Evolutionary conservation across 352 stramenopile species (phyloP), one percentile per base, ranked within the genome.

Genomic region (Phytophthora sansomeana): DNA sequence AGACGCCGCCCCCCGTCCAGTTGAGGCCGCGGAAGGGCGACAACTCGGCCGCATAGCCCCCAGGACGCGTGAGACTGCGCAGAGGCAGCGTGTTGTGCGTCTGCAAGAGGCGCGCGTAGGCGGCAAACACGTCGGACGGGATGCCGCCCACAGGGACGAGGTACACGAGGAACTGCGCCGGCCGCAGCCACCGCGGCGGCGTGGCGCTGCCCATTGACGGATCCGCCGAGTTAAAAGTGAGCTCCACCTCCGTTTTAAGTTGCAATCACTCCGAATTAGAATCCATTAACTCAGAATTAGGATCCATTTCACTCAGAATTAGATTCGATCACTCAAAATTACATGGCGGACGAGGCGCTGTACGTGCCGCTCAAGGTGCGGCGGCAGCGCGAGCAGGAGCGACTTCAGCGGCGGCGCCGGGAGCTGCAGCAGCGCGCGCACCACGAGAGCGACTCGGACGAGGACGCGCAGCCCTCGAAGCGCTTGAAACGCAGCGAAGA

Each of bases 341-440:
- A 13, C 13, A 70, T 49, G 52, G 48, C 17, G 8, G 80, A 85
- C 0, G 79, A 85, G 67, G 9, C 66, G 68, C 72, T 96, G 67
- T 96, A 94, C 43, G 83, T 96, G 53, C 84, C 87, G 63, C 81
- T 94, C 0, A 93, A 92, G 63, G 77, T 92, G 69, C 81, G 87
- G 1, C 85, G 85, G 17, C 71, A 80, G 56, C 77, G 81, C 52
- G 83, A 96, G 58, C 76, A 91, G 47, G 82, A 93, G 67, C 74
- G 85, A 17, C 69, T 89, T 17, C 59, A 77, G 30, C 80, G 80
- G 57, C 76, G 87, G 1, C 78, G 83, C 6, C 69, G 72, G 35
- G 67, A 77, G 36, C 59, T 90, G 11, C 81, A 85, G 21, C 81
- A 92, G 52, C 77, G 78, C 28, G 70, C 85, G 11, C 76, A 76